phyloP scores from a whole-genome alignment of 2,329 filamentous ascomycete species.

The Xylariomycetidae sp. region DNA sequence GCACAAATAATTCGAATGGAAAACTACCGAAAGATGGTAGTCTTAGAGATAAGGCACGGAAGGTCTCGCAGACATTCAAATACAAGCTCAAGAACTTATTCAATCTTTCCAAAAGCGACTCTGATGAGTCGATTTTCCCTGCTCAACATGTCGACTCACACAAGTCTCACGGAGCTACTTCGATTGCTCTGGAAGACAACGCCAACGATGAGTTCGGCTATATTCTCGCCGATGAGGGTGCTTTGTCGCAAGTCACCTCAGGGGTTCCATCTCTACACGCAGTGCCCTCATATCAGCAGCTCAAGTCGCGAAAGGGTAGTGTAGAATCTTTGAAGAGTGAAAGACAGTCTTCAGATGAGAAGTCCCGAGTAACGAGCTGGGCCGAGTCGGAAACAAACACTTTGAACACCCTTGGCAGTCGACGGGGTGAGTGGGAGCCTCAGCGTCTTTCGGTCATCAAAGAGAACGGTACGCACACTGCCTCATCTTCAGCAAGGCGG shows the following conservation, averaged over 20 bases:
- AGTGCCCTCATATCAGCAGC: conserved; percentile 39
- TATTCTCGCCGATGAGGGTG: conserved; percentile 13
- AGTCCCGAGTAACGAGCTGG: conserved; percentile 70
- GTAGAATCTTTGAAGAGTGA: conserved; percentile 44
- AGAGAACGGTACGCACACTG: conserved; percentile 44
- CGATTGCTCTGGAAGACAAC: conserved; percentile 7
- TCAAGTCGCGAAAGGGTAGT: conserved; percentile 51
- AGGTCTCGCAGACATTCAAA: conserved; percentile 58
- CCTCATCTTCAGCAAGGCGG: conserved; percentile 33
- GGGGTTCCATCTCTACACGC: conserved; percentile 47
- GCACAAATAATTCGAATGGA: conserved; percentile 26
- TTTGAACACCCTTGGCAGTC: conserved; percentile 39
- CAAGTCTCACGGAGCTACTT: conserved; percentile 24
- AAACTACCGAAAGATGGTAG: conserved; percentile 25
- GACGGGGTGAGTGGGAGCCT: conserved; percentile 40
- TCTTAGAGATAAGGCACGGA: conserved; percentile 51
- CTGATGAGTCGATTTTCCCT: conserved; percentile 34
- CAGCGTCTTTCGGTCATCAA: conserved; percentile 62
- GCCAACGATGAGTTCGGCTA: conserved; percentile 11
- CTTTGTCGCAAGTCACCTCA: conserved; percentile 44
- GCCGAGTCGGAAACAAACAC: conserved; percentile 57
- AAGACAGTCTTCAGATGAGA: conserved; percentile 41
- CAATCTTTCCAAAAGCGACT: conserved; percentile 33
- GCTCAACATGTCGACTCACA: conserved; percentile 49
- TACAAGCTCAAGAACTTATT: conserved; percentile 58